phyloP scores from a whole-genome alignment of 208 protist species.

The Tritrichomonas musculus region DNA sequence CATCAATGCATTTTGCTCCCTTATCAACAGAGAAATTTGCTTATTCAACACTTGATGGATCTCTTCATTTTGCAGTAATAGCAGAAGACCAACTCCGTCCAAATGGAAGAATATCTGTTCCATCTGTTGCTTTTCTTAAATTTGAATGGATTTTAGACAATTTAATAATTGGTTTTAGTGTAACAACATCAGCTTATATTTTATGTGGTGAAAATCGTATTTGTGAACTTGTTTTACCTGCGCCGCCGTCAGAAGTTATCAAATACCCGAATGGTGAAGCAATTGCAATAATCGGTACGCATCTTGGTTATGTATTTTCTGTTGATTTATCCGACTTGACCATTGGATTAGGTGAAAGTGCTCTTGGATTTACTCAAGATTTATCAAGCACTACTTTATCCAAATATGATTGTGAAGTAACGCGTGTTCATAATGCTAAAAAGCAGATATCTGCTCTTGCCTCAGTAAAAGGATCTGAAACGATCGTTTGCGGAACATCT shows the following conservation, averaged over 20 bases:
- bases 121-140: background rate
- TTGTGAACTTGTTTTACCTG: background rate
- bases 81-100: background rate
- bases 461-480: background rate
- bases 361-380: background rate
- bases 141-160: background rate
- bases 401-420: background rate
- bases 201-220: background rate
- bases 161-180: background rate
- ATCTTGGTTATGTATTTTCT: background rate
- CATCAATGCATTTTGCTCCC: background rate
- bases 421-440: background rate
- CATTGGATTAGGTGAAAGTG: background rate
- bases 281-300: background rate
- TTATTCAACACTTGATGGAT: slow-evolving; percentile 19
- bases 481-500: background rate
- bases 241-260: background rate
- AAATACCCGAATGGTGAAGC: background rate
- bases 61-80: background rate
- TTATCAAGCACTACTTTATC: background rate
- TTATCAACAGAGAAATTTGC: background rate
- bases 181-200: background rate
- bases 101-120: background rate
- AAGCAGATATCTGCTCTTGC: background rate
- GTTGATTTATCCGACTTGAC: background rate